Base-by-base conservation (phyloP, 306 rosid genomes). In the Acacia confusa region DNA sequence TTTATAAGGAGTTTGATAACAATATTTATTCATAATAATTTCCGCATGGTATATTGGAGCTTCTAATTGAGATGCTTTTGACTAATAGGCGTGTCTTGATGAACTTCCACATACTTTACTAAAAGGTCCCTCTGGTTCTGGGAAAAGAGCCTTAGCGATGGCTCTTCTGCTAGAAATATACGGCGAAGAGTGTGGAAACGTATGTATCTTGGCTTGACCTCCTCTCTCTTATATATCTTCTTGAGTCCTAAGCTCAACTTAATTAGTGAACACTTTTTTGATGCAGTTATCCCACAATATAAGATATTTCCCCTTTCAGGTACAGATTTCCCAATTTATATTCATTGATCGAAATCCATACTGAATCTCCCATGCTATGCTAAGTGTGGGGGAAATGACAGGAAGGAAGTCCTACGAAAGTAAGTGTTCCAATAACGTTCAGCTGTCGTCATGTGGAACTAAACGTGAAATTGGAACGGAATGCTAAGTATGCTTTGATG, bases 381-480 rank as follows among this genome's bases (percentile, higher is more conserved):
- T 48, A 15, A 48, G 24, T 16, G 22, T 52, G 58, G 58, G 27
- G 14, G 25, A 20, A 28, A 34, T 84, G 81, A 85, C 90, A 95
- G 98, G 97, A 92, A 83, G 86, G 87, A 82, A 82, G 83, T 84
- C 81, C 88, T 64, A 72, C 32, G 81, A 90, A 92, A 90, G 90
- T 87, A 25, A 82, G 81, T 58, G 92, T 92, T 84, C 97, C 97
- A 76, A 28, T 95, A 71, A 79, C 92, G n/a, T 91, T 86, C 63
- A 92, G 97, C 75, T 17, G 88, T 79, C 88, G 91, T 84, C 98
- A 95, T 83, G 84, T 89, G 88, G 97, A 95, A 83, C 85, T 92
- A 53, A 87, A 95, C 84, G 89, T 90, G 43, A 81, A 83, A 34
- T 67, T 80, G 77, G 97, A 95, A 82, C 83, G 85, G 61, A 90